These are phyloP conservation scores for Trichoderma sp. DNA, from an alignment of 2,329 filamentous ascomycete genomes.

Conservation along the genomic window DNA sequence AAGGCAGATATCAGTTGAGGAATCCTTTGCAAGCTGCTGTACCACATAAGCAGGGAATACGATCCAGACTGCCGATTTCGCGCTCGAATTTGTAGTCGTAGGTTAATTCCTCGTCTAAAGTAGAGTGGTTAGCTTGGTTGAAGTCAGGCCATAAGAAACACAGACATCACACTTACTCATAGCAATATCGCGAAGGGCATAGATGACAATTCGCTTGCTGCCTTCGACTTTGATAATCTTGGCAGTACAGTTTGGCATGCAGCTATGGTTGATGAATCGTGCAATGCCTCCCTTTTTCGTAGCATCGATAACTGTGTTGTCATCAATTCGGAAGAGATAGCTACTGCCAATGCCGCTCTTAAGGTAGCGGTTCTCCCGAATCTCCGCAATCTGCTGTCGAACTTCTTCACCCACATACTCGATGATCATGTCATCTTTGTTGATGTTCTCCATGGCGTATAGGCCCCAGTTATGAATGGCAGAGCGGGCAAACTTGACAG, in stretches of 20 bases:
- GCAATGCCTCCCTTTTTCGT: conserved; percentile 99
- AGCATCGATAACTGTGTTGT: conserved; percentile 95
- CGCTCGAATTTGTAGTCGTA: conserved; percentile 99
- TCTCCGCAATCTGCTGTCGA: conserved; percentile 94
- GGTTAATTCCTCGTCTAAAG: conserved; percentile 91
- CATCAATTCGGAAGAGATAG: conserved; percentile 97
- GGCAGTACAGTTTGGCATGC: conserved; percentile 96
- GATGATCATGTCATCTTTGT: conserved; percentile 99
- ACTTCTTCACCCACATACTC: conserved; percentile 99
- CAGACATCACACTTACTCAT: conserved; percentile 71
- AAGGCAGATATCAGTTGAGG: conserved; percentile 73
- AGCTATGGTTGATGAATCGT: conserved; percentile 98
- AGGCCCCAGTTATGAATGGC: conserved; percentile 99
- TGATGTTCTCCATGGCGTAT: conserved; percentile 96
- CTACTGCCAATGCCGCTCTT: conserved; percentile 97
- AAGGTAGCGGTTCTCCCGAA: conserved; percentile 88
- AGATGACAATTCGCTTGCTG: conserved; percentile 98
- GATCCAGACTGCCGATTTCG: conserved; percentile 90
- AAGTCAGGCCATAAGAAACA: conserved; percentile 14
- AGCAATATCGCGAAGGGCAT: conserved; percentile 91
- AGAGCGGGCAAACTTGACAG: conserved; percentile 94
- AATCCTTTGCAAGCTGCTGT: conserved; percentile 97
- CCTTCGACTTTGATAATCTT: conserved; percentile 99
- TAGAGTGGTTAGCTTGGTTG: conserved; percentile 34
- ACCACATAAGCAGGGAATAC: conserved; percentile 95